Evolutionary conservation across 2,329 filamentous ascomycete genomes (phyloP).

Genomic region (Aureobasidium sp.): DNA sequence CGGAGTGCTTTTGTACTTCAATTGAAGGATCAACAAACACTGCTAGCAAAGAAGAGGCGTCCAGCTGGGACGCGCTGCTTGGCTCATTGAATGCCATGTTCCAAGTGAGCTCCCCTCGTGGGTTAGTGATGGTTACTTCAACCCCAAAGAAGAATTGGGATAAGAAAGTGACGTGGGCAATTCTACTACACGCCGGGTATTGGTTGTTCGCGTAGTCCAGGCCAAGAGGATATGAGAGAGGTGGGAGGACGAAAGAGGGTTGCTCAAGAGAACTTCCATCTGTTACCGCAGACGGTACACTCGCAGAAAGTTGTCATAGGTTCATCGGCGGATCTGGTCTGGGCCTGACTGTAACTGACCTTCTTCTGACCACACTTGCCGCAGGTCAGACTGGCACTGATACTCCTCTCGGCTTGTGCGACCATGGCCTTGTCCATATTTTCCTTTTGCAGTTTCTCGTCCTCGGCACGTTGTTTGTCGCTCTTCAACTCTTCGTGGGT

Average conservation of each 20-base stretch:
- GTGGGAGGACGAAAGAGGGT: background rate
- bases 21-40: background rate
- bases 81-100: background rate
- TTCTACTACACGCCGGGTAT: background rate
- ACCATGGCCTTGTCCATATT: conserved; percentile 98
- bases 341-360: conserved; percentile 92
- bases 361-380: conserved; percentile 87
- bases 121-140: background rate
- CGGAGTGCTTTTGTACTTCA: background rate
- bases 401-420: conserved; percentile 81
- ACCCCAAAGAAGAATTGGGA: background rate
- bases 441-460: conserved; percentile 70
- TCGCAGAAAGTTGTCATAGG: conserved; percentile 56
- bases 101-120: background rate
- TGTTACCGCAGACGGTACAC: conserved; percentile 43
- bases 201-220: background rate
- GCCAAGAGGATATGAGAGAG: background rate
- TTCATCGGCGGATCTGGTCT: conserved; percentile 92
- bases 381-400: conserved; percentile 81
- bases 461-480: conserved; percentile 66
- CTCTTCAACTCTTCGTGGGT: conserved; percentile 85
- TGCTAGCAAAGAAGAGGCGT: background rate
- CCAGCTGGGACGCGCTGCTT: background rate
- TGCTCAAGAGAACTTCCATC: conserved; percentile 40
- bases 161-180: background rate